phyloP scores from a whole-genome alignment of 306 rosid genomes.

The Styphnolobium japonicum region DNA sequence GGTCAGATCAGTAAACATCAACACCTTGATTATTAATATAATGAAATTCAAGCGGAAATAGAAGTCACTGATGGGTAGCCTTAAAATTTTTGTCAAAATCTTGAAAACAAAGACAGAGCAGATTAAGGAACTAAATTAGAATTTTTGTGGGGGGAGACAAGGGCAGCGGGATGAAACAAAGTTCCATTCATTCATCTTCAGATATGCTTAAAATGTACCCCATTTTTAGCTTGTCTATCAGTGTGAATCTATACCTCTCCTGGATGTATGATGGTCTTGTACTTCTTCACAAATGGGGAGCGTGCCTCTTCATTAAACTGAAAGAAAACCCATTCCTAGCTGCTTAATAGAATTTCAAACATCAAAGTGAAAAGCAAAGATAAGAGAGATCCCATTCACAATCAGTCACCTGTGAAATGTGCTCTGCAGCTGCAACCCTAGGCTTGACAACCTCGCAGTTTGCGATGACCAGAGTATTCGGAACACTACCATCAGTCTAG shows the following conservation, averaged over 20 bases:
- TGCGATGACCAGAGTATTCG: constrained; percentile 96
- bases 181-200: not conserved
- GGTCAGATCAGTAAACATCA: constrained; percentile 14
- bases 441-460: constrained; percentile 97
- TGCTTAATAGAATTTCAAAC: constrained; percentile 2
- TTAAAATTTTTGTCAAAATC: not conserved
- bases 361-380: not conserved
- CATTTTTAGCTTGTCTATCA: not conserved
- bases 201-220: not conserved
- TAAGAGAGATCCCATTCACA: constrained; percentile 21
- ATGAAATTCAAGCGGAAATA: not conserved
- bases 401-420: constrained; percentile 87
- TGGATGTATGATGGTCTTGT: constrained; percentile 97
- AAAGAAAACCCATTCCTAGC: constrained; percentile 17
- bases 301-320: constrained; percentile 99
- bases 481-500: constrained; percentile 98
- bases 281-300: constrained; percentile 98
- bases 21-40: not conserved
- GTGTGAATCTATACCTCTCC: constrained; percentile 72
- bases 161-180: constrained; percentile 1
- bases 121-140: not conserved
- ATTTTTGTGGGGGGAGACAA: not conserved
- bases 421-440: constrained; percentile 99
- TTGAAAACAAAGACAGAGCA: not conserved
- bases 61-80: not conserved